Base-by-base conservation (phyloP, 2,329 filamentous ascomycete species). In the Lachnellula cervina region DNA sequence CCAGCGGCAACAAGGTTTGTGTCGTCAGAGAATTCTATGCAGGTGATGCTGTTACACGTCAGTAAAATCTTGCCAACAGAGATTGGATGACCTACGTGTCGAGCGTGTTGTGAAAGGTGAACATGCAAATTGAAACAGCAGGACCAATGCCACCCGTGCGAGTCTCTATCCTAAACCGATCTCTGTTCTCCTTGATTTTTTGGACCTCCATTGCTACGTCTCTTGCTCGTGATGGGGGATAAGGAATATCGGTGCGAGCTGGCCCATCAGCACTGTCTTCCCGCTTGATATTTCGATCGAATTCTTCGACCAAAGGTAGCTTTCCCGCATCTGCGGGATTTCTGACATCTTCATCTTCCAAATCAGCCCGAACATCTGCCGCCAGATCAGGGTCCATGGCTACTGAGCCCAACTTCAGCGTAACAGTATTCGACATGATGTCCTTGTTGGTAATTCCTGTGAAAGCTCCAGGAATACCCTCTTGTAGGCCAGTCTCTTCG, bases 101-200 rank as follows among this genome's bases (percentile, higher is more conserved):
- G 60, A 91, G 86, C 0, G 90, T 96, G 72, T 99, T 99, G 76
- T 99, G 94, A 68, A 97, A 96, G 0, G 94, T 99, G 70, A 95
- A 97, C 89, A 97, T 97, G 77, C 90, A 94, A 23, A 95, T 87
- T 66, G 91, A 96, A 57, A 97, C 80, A 25, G 86, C 86, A 53
- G 90, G 84, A 14, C 92, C 90, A 50, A 92, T 81, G 8, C 92
- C 93, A 16, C 90, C 89, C 13, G 89, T 93, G 35, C 88, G 83
- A 19, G 86, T 84, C 57, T 96, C 89, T 55, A 97, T 93, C 68
- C 84, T 88, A 71, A 97, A 96, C 17, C 93, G 83, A 67, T 97
- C 93, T 21, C 94, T 85, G 67, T 96, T 90, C 71, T 99, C 94
- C 62, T 90, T 89, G 9, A 97, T 84, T 69, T 93, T 94, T 68